Evolutionary conservation across 139 green algal genomes (phyloP).

Genomic region (Deuterostichococcus epilithicus): DNA sequence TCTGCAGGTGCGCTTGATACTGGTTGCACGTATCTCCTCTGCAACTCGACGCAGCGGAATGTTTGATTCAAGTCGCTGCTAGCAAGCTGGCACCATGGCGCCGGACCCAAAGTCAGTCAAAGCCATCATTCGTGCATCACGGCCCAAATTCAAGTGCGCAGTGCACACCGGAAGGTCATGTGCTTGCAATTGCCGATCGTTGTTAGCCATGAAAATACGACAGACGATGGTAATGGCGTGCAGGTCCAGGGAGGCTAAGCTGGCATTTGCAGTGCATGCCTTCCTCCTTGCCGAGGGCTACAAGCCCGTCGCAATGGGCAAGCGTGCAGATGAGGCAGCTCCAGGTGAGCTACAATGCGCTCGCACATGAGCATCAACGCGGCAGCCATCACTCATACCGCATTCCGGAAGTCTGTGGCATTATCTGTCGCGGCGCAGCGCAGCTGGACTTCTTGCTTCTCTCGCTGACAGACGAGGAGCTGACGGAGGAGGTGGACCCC

Average conservation of each 20-base stretch:
- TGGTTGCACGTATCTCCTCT: too few relatives aligned
- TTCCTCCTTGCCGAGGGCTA: conserved; percentile 43
- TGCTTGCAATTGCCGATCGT: too few relatives aligned
- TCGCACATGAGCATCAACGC: neutral
- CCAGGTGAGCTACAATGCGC: neutral
- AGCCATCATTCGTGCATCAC: too few relatives aligned
- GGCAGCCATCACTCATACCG: neutral
- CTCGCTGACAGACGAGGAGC: neutral
- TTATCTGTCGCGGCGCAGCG: neutral
- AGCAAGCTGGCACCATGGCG: too few relatives aligned
- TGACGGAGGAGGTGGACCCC: conserved; percentile 4
- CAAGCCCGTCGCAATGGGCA: conserved; percentile 47
- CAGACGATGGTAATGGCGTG: too few relatives aligned
- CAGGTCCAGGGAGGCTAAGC: conserved; percentile 26
- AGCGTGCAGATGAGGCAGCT: conserved; percentile 31
- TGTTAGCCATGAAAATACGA: too few relatives aligned
- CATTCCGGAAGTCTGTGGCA: neutral
- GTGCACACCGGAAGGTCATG: too few relatives aligned
- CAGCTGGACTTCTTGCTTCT: neutral
- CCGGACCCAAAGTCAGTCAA: too few relatives aligned
- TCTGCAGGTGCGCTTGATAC: too few relatives aligned
- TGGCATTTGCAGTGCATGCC: conserved; percentile 41
- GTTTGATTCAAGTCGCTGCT: too few relatives aligned
- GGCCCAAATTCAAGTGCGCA: too few relatives aligned
- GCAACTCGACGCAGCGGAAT: too few relatives aligned